Evolutionary conservation across 768 basidiomycete genomes (phyloP).

Genomic region (Agaricus blazei): DNA sequence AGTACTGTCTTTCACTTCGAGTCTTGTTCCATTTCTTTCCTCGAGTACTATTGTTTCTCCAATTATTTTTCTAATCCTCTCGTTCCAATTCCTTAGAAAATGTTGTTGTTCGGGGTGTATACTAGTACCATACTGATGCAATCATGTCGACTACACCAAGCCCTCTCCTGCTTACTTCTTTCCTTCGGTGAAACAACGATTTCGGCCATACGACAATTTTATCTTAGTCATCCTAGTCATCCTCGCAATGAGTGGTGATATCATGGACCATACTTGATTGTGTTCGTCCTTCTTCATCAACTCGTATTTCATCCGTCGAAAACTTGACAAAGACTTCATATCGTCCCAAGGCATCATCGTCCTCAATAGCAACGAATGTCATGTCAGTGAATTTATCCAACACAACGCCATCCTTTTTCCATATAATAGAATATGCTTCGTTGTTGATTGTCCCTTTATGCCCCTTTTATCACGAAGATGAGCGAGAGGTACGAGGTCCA

Average conservation of each 20-base stretch:
- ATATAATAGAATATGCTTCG: conserved; percentile 47
- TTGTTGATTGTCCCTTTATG: conserved; percentile 15
- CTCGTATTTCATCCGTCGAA: conserved; percentile 51
- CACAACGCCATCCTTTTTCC: conserved; percentile 43
- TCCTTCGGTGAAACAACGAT: too few species aligned
- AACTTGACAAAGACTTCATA: conserved; percentile 48
- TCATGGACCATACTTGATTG: conserved; percentile 14
- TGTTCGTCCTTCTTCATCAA: conserved; percentile 30
- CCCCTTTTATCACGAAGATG: conserved; percentile 32
- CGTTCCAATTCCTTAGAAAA: too few species aligned
- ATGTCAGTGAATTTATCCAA: conserved; percentile 44
- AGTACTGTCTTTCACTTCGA: too few species aligned
- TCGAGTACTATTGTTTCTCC: too few species aligned
- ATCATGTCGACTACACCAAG: too few species aligned
- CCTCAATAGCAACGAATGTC: conserved; percentile 40
- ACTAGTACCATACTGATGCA: too few species aligned
- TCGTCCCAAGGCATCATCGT: conserved; percentile 29
- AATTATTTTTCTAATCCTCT: too few species aligned
- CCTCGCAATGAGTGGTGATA: conserved; percentile 15
- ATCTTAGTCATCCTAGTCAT: not conserved
- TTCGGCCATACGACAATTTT: not conserved
- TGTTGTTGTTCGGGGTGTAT: too few species aligned
- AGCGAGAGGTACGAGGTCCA: conserved; percentile 57
- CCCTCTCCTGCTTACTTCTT: too few species aligned
- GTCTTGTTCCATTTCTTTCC: too few species aligned